Base-by-base conservation (phyloP, 2,329 filamentous ascomycete species). In the Epichloe aotearoae region DNA sequence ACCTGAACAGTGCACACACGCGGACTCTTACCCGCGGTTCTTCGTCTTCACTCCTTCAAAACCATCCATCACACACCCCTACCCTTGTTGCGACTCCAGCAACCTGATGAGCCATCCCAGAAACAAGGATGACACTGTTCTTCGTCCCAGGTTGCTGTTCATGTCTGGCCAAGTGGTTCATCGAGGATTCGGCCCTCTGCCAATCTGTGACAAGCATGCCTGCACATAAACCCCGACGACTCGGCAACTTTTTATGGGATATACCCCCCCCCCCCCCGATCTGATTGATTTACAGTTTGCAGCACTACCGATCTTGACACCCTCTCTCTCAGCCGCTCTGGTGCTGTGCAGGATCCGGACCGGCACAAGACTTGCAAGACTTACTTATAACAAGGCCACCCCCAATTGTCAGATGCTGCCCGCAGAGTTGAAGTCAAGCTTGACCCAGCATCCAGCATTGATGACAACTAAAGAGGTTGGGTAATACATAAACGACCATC, bases 311-410 rank as follows among this genome's bases (percentile, higher is more conserved):
- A 41, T 49, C 45, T 19, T 23, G 39, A 33, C 23, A 39, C 23
- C 46, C 47, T 26, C 26, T 26, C 46, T 49, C 43, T 39, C 46
- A 15, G 48, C 41, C 53, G 46, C 36, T 37, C 43, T 53, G 36
- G 26, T 51, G 17, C 47, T 46, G 38, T 40, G 36, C 49, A 49
- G 39, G 5, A 5, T 37, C 8, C 5, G 49, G 38, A 49, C 48
- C 37, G n/a, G 44, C 45, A 43, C 36, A 46, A 19, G 20, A 49
- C 42, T 30, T 10, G 26, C 26, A 10, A 30, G 26, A 44, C 47
- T 44, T 55, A 55, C 54, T 54, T 56, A 58, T 59, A 58, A 51
- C 36, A 51, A 52, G 51, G 41, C 37, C 44, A 50, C 47, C 56
- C 56, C 56, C 51, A 46, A 44, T 52, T n/a, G 5, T 33, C 30